These are phyloP conservation scores for Aspergillus sp. DNA, from an alignment of 2,329 filamentous ascomycete species.

Conservation along the genomic window DNA sequence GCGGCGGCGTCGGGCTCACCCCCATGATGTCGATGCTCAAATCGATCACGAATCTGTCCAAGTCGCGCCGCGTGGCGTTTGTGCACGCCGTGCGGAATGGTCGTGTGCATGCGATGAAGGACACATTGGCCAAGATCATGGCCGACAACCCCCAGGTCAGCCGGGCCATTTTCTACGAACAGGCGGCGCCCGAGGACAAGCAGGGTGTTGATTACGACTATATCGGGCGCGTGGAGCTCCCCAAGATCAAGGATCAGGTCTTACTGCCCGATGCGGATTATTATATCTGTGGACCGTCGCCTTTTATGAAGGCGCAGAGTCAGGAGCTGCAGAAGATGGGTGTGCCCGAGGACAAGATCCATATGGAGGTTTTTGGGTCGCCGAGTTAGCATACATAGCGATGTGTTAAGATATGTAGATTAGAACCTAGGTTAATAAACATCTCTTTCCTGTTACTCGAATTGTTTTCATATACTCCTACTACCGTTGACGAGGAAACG, in stretches of 20 bases:
- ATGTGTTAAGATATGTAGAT: no score
- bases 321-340: constrained; percentile 20
- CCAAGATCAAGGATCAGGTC: constrained; percentile 51
- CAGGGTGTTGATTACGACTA: constrained; percentile 60
- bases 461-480: no score
- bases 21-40: constrained; percentile 62
- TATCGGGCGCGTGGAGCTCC: constrained; percentile 58
- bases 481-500: no score
- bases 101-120: constrained; percentile 51
- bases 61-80: constrained; percentile 55
- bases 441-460: no score
- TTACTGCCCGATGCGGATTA: constrained; percentile 63
- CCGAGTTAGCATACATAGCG: neutral
- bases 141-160: constrained; percentile 57
- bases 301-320: constrained; percentile 59
- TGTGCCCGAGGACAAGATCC: constrained; percentile 20
- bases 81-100: constrained; percentile 56
- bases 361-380: constrained; percentile 29
- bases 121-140: constrained; percentile 48
- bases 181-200: constrained; percentile 46
- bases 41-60: constrained; percentile 44
- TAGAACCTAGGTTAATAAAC: no score
- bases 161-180: constrained; percentile 58
- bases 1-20: constrained; percentile 60
- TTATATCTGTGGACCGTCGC: constrained; percentile 68